Evolutionary conservation across 164 flowering plant genomes (phyloP).

Genomic region (Protea cynaroides): DNA sequence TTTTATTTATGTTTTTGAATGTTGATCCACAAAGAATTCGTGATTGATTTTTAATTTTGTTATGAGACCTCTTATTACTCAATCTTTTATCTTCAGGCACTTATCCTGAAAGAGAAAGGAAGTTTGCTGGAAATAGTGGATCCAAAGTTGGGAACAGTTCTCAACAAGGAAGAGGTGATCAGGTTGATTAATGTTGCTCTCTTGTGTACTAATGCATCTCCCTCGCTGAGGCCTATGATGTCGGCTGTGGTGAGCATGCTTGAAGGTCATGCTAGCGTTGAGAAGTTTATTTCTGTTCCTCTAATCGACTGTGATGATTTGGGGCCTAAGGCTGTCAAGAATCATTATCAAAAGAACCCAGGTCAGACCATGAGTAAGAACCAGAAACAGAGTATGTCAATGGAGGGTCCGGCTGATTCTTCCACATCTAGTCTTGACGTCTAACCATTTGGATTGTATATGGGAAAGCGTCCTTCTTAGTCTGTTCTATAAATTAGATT

Average conservation of each 20-base stretch:
- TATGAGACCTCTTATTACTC: neutral
- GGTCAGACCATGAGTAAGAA: constrained; percentile 4
- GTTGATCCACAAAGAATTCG: too few species aligned
- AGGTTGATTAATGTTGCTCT: constrained; percentile 23
- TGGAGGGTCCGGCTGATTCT: constrained; percentile 1
- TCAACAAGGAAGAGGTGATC: constrained; percentile 14
- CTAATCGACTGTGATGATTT: constrained; percentile 5
- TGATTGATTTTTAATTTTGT: neutral
- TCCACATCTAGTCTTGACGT: neutral
- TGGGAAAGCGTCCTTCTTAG: too few species aligned
- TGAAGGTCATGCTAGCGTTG: constrained; percentile 19
- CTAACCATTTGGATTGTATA: too few species aligned
- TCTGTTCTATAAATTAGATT: too few species aligned
- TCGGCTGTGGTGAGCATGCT: constrained; percentile 31
- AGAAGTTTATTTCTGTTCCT: constrained; percentile 8
- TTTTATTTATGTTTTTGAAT: neutral
- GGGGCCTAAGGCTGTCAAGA: constrained; percentile 8
- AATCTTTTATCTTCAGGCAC: constrained; percentile 10
- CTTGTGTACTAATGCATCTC: constrained; percentile 24
- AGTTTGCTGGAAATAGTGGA: constrained; percentile 26
- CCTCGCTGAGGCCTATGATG: constrained; percentile 30
- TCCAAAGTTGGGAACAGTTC: constrained; percentile 18
- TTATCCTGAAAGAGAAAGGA: constrained; percentile 19
- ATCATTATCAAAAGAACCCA: constrained; percentile 8
- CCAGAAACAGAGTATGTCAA: constrained; percentile 5